Conservation (phyloP, 495 filamentous ascomycete genomes). For the Lophiotrema nucula region DNA sequence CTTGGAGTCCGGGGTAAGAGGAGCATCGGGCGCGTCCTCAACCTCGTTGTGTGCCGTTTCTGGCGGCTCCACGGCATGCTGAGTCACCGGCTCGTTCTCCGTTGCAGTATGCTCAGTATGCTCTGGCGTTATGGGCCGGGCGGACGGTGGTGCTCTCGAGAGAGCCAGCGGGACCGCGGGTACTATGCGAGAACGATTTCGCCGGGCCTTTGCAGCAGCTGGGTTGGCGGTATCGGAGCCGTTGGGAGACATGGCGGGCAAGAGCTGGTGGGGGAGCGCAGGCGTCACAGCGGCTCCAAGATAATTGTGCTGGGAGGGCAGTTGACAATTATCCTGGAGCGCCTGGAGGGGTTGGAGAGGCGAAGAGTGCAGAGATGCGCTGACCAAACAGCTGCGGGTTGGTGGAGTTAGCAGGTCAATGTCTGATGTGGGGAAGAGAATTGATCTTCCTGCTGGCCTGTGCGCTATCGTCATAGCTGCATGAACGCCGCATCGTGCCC, state of each 20-base stretch:
- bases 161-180: slow-evolving; percentile 31
- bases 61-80: background rate
- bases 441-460: no score
- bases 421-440: background rate
- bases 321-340: slow-evolving; percentile 39
- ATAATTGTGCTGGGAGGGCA: slow-evolving; percentile 27
- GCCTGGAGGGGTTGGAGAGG: slow-evolving; percentile 20
- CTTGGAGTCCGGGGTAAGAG: slow-evolving; percentile 31
- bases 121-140: slow-evolving; percentile 25
- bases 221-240: slow-evolving; percentile 20
- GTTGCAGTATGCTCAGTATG: slow-evolving; percentile 20
- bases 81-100: slow-evolving; percentile 10
- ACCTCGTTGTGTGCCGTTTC: background rate
- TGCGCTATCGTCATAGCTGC: no score
- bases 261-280: background rate
- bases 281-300: slow-evolving; percentile 34
- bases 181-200: slow-evolving; percentile 24
- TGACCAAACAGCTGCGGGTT: background rate
- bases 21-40: slow-evolving; percentile 14
- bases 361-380: slow-evolving; percentile 6
- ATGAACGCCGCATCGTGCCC: no score
- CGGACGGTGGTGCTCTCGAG: slow-evolving; percentile 9
- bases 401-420: background rate
- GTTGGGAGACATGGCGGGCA: slow-evolving; percentile 23
- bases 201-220: slow-evolving; percentile 3